Conservation (phyloP, 2,329 filamentous ascomycete genomes). For the Neocatenulostroma microsporum region DNA sequence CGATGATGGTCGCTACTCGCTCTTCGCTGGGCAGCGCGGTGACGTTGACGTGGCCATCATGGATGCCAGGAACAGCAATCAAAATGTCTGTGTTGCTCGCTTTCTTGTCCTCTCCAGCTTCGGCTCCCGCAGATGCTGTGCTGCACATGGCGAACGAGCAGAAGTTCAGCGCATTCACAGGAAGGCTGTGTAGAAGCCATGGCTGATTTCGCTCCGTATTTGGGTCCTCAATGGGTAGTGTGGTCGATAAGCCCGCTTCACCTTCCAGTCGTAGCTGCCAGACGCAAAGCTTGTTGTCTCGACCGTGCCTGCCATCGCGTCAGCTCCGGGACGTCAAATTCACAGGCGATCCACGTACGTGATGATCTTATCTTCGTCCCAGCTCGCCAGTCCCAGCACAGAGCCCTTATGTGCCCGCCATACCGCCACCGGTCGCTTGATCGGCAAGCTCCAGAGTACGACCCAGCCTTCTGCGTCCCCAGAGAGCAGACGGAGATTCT, state of each 20-base stretch:
- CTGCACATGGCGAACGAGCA: slow-evolving; percentile 64
- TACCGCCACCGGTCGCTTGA: slow-evolving; percentile 70
- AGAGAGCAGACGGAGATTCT: slow-evolving; percentile 70
- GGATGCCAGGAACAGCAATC: slow-evolving; percentile 62
- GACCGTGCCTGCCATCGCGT: slow-evolving; percentile 60
- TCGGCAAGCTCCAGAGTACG: slow-evolving; percentile 74
- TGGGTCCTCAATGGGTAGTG: slow-evolving; percentile 60
- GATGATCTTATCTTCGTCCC: slow-evolving; percentile 66
- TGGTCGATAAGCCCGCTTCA: slow-evolving; percentile 57
- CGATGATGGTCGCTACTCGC: slow-evolving; percentile 54
- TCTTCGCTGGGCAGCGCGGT: slow-evolving; percentile 70
- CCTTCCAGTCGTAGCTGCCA: slow-evolving; percentile 63
- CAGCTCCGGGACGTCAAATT: slow-evolving; percentile 5
- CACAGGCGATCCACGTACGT: slow-evolving; percentile 54
- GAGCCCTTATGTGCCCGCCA: slow-evolving; percentile 79
- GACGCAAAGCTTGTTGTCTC: slow-evolving; percentile 77
- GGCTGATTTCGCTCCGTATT: slow-evolving; percentile 52
- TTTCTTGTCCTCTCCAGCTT: no score
- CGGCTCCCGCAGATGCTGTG: slow-evolving; percentile 4
- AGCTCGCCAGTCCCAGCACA: slow-evolving; percentile 66
- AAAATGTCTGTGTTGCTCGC: slow-evolving; percentile 31
- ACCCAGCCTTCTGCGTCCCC: slow-evolving; percentile 88
- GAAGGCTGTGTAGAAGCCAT: slow-evolving; percentile 75
- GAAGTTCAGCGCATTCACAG: slow-evolving; percentile 93
- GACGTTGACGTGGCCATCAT: slow-evolving; percentile 61